Conservation (phyloP, 108 stramenopile genomes). For the Poteriospumella lacustris region DNA sequence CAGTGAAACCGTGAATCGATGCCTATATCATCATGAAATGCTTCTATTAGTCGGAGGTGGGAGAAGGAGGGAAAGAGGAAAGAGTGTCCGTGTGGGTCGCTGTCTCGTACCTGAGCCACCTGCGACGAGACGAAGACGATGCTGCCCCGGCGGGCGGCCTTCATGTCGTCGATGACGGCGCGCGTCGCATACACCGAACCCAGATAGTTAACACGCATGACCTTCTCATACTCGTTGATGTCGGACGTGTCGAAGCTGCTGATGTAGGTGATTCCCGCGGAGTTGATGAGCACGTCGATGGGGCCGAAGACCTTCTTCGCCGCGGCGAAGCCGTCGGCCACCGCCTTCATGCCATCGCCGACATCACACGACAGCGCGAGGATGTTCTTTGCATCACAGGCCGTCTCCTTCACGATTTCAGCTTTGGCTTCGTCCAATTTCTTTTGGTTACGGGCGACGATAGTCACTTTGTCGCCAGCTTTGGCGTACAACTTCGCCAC, state of each 20-base stretch:
- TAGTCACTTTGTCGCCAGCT: constrained; percentile 57
- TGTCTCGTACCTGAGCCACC: constrained; percentile 43
- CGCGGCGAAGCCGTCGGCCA: neutral
- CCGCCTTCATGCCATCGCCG: neutral
- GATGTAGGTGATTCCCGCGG: constrained; percentile 67
- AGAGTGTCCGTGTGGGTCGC: too few species aligned
- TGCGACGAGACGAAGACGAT: constrained; percentile 38
- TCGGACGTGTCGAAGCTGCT: constrained; percentile 55
- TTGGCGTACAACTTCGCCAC: constrained; percentile 62
- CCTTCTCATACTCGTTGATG: constrained; percentile 51
- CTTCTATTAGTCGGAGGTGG: too few species aligned
- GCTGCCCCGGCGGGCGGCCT: constrained; percentile 8
- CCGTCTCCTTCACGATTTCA: constrained; percentile 20
- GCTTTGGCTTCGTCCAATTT: constrained; percentile 60
- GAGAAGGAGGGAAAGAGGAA: too few species aligned
- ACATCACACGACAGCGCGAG: neutral
- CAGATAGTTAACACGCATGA: constrained; percentile 66
- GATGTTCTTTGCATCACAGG: neutral
- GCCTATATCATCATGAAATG: too few species aligned
- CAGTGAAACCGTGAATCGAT: constrained; percentile 38
- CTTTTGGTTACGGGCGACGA: constrained; percentile 62
- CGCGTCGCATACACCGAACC: constrained; percentile 64
- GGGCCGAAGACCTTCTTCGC: constrained; percentile 17
- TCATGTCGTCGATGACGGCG: constrained; percentile 73
- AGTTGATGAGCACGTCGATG: constrained; percentile 62